phyloP scores from a whole-genome alignment of 768 basidiomycete genomes.

The Fistulinella prunicolor region DNA sequence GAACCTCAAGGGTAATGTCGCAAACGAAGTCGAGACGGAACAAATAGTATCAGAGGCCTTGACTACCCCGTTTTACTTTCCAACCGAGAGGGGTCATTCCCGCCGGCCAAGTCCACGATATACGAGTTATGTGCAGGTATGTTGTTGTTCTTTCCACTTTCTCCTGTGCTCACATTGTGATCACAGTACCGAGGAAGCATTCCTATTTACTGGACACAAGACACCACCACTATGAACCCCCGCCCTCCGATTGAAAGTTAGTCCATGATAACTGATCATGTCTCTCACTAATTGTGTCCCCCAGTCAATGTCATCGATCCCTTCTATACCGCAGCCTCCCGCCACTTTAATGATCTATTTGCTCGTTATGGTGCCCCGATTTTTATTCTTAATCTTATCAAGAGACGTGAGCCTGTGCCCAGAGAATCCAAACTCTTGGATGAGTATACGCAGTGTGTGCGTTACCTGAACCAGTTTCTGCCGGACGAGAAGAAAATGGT shows the following conservation, averaged over 20 bases:
- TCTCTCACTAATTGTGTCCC: conserved; percentile 4
- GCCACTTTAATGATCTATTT: conserved; percentile 91
- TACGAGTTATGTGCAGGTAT: conserved; percentile 91
- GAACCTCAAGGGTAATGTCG: conserved; percentile 79
- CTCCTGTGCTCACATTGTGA: neutral
- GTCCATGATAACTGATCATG: conserved; percentile 23
- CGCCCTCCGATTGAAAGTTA: conserved; percentile 94
- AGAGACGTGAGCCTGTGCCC: conserved; percentile 72
- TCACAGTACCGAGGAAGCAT: conserved; percentile 90
- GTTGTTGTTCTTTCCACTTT: neutral
- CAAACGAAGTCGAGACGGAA: conserved; percentile 98
- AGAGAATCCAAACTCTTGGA: conserved; percentile 88
- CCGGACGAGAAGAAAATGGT: conserved; percentile 83
- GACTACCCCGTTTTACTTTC: conserved; percentile 87
- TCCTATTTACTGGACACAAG: conserved; percentile 96
- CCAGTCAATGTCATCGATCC: conserved; percentile 92
- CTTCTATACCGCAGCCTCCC: conserved; percentile 88
- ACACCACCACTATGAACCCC: conserved; percentile 84
- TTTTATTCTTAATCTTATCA: conserved; percentile 92
- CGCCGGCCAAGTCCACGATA: conserved; percentile 78
- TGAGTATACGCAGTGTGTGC: conserved; percentile 89
- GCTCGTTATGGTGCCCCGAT: conserved; percentile 86
- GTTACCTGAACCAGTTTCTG: conserved; percentile 93
- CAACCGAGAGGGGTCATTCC: conserved; percentile 37
- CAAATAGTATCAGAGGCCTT: conserved; percentile 92